Conservation (phyloP, 2,329 filamentous ascomycete genomes). For the Paraphoma sp. region DNA sequence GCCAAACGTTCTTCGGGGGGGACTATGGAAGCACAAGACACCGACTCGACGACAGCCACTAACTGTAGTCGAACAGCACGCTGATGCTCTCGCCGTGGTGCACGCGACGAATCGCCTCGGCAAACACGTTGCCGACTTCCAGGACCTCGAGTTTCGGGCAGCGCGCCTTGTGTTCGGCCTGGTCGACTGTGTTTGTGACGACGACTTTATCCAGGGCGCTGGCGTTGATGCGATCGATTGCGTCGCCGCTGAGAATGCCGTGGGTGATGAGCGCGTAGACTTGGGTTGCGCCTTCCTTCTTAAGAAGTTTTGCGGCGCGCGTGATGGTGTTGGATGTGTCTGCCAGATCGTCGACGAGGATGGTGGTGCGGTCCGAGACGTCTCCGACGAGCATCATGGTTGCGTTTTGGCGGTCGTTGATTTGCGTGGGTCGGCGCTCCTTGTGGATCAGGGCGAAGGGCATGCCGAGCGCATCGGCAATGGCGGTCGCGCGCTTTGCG, state of each 20-base stretch:
- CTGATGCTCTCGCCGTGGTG: conserved; percentile 98
- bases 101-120: conserved; percentile 91
- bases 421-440: conserved; percentile 88
- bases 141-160: conserved; percentile 92
- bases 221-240: conserved; percentile 91
- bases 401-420: conserved; percentile 78
- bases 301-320: conserved; percentile 92
- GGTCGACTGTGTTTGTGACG: conserved; percentile 94
- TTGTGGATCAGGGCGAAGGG: conserved; percentile 99
- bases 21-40: background rate
- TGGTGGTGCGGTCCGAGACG: conserved; percentile 79
- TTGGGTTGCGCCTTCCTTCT: conserved; percentile 86
- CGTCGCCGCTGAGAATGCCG: conserved; percentile 92
- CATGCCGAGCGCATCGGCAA: conserved; percentile 91
- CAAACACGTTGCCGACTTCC: conserved; percentile 87
- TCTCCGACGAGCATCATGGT: conserved; percentile 96
- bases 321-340: conserved; percentile 98
- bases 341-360: conserved; percentile 91
- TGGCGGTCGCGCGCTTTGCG: conserved; percentile 93
- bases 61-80: conserved; percentile 88
- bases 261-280: conserved; percentile 95
- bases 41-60: conserved; percentile 21
- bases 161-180: conserved; percentile 76
- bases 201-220: conserved; percentile 92
- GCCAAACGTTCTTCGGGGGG: background rate